These are phyloP conservation scores for Salix caprea DNA, from an alignment of 345 rosid genomes.

Conservation along the genomic window DNA sequence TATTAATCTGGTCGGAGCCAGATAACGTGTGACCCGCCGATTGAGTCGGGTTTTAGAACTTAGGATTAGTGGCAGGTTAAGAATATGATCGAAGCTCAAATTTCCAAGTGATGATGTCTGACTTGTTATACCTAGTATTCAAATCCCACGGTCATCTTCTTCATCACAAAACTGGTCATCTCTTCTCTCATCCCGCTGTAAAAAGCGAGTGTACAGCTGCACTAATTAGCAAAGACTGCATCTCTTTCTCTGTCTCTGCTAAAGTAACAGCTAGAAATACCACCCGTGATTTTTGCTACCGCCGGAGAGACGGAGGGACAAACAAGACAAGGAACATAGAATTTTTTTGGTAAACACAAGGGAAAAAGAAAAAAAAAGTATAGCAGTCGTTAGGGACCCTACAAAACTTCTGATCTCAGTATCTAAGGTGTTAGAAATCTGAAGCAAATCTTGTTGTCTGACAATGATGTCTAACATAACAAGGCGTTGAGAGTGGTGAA, in stretches of 20 bases:
- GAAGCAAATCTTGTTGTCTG: slow-evolving; percentile 9
- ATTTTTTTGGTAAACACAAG: slow-evolving; percentile 10
- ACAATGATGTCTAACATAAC: slow-evolving; percentile 11
- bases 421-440: slow-evolving; percentile 7
- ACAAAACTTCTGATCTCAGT: not conserved
- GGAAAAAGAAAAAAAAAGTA: not conserved
- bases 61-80: too few relatives aligned
- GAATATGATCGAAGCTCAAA: too few relatives aligned
- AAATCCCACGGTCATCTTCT: too few relatives aligned
- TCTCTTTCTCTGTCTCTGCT: not conserved
- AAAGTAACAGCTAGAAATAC: slow-evolving; percentile 14
- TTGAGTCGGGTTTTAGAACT: too few relatives aligned
- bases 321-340: not conserved
- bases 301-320: not conserved
- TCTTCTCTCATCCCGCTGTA: too few relatives aligned
- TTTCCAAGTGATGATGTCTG: too few relatives aligned
- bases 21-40: too few relatives aligned
- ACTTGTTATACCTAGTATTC: too few relatives aligned
- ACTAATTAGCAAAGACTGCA: too few relatives aligned
- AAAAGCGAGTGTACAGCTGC: too few relatives aligned
- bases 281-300: slow-evolving; percentile 6
- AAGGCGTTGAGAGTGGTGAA: slow-evolving; percentile 15
- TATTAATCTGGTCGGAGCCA: too few relatives aligned
- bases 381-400: not conserved
- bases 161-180: too few relatives aligned